phyloP scores from a whole-genome alignment of 1,139 yeast species.

The Fermentozyma sake region DNA sequence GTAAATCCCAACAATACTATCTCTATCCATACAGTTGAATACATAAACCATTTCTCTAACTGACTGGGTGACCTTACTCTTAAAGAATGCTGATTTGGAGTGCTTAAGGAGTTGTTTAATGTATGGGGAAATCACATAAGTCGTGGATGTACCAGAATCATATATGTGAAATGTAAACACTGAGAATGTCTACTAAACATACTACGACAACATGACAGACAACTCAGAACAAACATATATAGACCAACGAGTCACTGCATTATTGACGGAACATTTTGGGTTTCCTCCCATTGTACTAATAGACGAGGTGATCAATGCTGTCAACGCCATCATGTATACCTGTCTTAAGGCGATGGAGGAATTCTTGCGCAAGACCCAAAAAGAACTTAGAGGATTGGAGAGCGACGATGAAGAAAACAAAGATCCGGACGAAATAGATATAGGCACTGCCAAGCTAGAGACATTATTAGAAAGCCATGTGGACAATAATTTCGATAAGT shows the following conservation, averaged over 20 bases:
- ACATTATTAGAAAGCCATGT: constrained; percentile 71
- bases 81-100: too few relatives aligned
- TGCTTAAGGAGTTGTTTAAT: too few relatives aligned
- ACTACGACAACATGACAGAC: too few relatives aligned
- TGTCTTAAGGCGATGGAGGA: constrained; percentile 79
- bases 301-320: constrained; percentile 87
- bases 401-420: constrained; percentile 1
- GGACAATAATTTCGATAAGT: constrained; percentile 83
- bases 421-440: constrained; percentile 48
- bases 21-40: too few relatives aligned
- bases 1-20: too few relatives aligned
- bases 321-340: constrained; percentile 77
- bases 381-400: constrained; percentile 10
- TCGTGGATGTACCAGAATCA: too few relatives aligned
- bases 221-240: too few relatives aligned
- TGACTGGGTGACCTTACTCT: too few relatives aligned
- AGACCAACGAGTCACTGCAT: constrained; percentile 43
- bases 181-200: too few relatives aligned
- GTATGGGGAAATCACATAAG: too few relatives aligned
- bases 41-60: too few relatives aligned
- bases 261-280: constrained; percentile 82
- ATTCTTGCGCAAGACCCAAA: constrained; percentile 38
- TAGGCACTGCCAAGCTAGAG: constrained; percentile 80
- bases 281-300: constrained; percentile 82
- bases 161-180: too few relatives aligned